These are phyloP conservation scores for Coniochaeta pulveracea DNA, from an alignment of 2,329 filamentous ascomycete genomes.

Conservation along the genomic window DNA sequence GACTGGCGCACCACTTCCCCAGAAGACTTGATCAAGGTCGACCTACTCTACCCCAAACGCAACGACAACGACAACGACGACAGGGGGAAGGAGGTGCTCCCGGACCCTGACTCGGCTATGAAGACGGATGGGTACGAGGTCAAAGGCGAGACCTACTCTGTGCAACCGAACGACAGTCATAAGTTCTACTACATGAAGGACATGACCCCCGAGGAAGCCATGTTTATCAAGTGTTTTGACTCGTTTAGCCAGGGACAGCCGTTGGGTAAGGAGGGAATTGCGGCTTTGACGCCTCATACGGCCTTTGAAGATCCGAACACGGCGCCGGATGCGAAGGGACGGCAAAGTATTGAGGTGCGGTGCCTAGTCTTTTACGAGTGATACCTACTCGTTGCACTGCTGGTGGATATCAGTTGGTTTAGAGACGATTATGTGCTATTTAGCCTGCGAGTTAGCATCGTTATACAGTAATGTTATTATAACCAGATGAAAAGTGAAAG, in stretches of 20 bases:
- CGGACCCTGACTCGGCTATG: constrained; percentile 29
- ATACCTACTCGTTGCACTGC: neutral
- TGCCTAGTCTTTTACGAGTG: constrained; percentile 50
- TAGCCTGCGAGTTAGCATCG: no score
- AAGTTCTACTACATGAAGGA: constrained; percentile 56
- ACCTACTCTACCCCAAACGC: constrained; percentile 49
- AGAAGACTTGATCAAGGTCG: constrained; percentile 46
- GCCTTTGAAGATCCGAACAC: constrained; percentile 45
- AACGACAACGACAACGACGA: constrained; percentile 32
- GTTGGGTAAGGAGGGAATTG: constrained; percentile 26
- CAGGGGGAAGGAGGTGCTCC: constrained; percentile 44
- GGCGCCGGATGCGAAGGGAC: constrained; percentile 27
- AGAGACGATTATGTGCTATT: no score
- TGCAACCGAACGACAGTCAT: constrained; percentile 45
- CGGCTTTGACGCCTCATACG: constrained; percentile 37
- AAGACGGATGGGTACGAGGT: constrained; percentile 50
- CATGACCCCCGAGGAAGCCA: constrained; percentile 44
- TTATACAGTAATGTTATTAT: no score
- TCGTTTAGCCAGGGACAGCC: constrained; percentile 26
- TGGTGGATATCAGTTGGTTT: no score
- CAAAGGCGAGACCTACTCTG: constrained; percentile 48
- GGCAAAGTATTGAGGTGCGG: constrained; percentile 55
- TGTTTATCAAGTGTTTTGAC: constrained; percentile 43
- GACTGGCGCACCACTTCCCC: constrained; percentile 51
- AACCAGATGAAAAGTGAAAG: no score